These are phyloP conservation scores for Ustilago trichophora DNA, from an alignment of 1,284 basidiomycete species.

Conservation along the genomic window DNA sequence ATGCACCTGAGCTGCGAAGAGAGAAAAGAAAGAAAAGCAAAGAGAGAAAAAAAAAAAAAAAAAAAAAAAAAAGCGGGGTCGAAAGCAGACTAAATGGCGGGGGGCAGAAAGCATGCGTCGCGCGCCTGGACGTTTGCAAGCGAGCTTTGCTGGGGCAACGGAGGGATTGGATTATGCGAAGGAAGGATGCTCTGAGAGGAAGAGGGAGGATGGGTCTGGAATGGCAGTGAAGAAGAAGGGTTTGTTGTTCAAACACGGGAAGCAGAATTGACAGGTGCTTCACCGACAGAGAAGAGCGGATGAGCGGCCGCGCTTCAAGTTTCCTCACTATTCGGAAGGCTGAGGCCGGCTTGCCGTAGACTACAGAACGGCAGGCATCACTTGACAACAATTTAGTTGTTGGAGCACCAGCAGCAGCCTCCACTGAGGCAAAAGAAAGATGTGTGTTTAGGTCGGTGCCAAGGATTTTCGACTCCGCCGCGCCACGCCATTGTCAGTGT, in stretches of 20 bases:
- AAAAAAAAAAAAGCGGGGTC: constrained; percentile 13
- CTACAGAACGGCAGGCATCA: neutral
- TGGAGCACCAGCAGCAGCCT: no score
- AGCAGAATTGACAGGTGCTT: constrained; percentile 3
- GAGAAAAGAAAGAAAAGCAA: neutral
- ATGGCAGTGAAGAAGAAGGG: neutral
- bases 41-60: constrained; percentile 2
- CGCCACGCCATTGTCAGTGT: constrained; percentile 2
- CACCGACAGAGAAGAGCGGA: neutral
- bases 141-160: constrained; percentile 19
- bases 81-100: constrained; percentile 16
- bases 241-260: constrained; percentile 6
- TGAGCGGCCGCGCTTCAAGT: constrained; percentile 3
- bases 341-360: no score
- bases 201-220: neutral
- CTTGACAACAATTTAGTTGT: no score
- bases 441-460: neutral
- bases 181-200: neutral
- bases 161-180: constrained; percentile 8
- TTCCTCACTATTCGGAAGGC: no score
- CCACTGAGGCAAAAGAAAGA: neutral
- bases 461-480: constrained; percentile 2
- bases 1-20: neutral
- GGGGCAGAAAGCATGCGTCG: neutral
- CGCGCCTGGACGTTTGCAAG: neutral